A percentile compares a stretch with the other conserved stretches of the same genome.
These are phyloP conservation scores for Castanea crenata DNA, from an alignment of 306 rosid species.

Conservation along the genomic window DNA sequence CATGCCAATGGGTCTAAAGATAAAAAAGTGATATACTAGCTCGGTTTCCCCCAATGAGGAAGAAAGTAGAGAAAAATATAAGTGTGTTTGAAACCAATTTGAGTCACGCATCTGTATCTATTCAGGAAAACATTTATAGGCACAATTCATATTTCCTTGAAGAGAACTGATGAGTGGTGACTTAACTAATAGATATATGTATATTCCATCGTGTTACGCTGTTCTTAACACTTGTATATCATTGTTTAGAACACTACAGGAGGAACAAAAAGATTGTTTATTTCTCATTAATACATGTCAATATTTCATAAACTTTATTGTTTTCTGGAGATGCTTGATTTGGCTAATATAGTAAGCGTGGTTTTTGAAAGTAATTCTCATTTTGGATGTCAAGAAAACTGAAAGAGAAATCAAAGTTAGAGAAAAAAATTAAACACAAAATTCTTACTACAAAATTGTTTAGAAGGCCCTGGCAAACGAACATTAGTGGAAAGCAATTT, in stretches of 20 bases:
- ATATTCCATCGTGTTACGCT: not conserved
- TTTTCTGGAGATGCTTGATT: too few species aligned
- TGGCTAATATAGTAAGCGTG: too few species aligned
- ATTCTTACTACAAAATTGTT: too few species aligned
- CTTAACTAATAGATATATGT: not conserved
- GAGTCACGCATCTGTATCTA: slow-evolving; percentile 2
- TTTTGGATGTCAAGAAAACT: too few species aligned
- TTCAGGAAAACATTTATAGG: not conserved
- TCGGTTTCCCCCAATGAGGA: not conserved
- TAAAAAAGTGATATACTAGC: slow-evolving; percentile 37
- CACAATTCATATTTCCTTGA: not conserved
- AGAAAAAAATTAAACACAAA: too few species aligned
- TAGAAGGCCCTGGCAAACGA: too few species aligned
- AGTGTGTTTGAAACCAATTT: not conserved
- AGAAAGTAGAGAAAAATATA: not conserved
- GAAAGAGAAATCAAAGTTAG: too few species aligned
- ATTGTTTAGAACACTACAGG: not conserved
- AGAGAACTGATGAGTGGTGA: not conserved
- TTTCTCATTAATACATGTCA: too few species aligned
- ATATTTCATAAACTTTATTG: too few species aligned
- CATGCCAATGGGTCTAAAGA: slow-evolving; percentile 36
- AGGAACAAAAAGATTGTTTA: too few species aligned
- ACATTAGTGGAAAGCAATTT: too few species aligned
- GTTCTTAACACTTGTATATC: not conserved
- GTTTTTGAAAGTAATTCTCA: too few species aligned